Conservation (phyloP, 176 grass and related monocot species). For the Sorghum bicolor region Sorghum_bicolor_NCBIv3 NC_012878.2:58978001-58978500, state of each 20-base stretch:
- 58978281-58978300: neutral
- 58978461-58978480: neutral
- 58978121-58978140: neutral
- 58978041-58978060: slow-evolving; percentile 66
- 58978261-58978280: neutral
- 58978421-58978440: slow-evolving; percentile 53
- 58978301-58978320: slow-evolving; percentile 80
- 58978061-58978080: neutral
- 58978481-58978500: neutral
- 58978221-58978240: slow-evolving; percentile 69
- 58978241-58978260: neutral
- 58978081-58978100: neutral
- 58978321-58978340: slow-evolving; percentile 91
- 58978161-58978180: slow-evolving; percentile 94
- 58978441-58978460: neutral
- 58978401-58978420: slow-evolving; percentile 87
- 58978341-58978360: slow-evolving; percentile 66
- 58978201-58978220: slow-evolving; percentile 87
- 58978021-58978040: slow-evolving; percentile 86
- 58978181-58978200: slow-evolving; percentile 97
- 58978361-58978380: slow-evolving; percentile 49
- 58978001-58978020: slow-evolving; percentile 98
- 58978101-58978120: neutral
- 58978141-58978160: neutral
- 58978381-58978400: slow-evolving; percentile 50